Base-by-base conservation (phyloP, 78 protist genomes). In the Dictyostelium capitatum region DNA sequence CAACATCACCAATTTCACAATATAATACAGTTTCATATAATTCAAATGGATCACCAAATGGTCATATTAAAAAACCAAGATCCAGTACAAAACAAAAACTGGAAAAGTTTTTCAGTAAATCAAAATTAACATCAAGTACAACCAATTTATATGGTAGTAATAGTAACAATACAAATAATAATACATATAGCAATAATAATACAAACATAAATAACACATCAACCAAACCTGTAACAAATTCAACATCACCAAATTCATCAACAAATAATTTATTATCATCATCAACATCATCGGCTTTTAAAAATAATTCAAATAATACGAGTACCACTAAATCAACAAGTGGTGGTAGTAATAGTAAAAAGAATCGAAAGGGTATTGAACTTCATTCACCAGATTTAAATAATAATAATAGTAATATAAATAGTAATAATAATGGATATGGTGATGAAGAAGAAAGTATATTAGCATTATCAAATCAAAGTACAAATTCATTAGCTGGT, bases 81-180 rank as follows among this genome's bases (percentile, higher is more conserved):
- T 83, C 91, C 6, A 74, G 91, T 15, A 83, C 91, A 19, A 83
- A 83, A 20, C 74, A 72, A 43, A 73, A 70, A n/a, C n/a, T 80
- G 8, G 87, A 43, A 4, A 59, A 72, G 43, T 83, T 72, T 54
- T 73, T 83, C 54, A 41, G 79, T 75, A 83, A 83, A 43, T 25
- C 48, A 3, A 73, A 73, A 23, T 20, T n/a, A 62, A 43, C 80
- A 32, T 69, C 57, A 9, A n/a, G 28, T 54, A 50, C 19, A n/a
- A 20, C 28, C 32, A 46, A 72, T 69, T 23, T 73, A 46, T 7
- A 46, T 54, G 48, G 17, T 28, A 25, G 54, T 20, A 32, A 51
- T 82, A 17, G 46, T 65, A 37, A 46, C 37, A 25, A 6, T 28
- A 25, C 30, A 10, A 32, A 51, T 82, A 37, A 37, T 37, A 37